Evolutionary conservation across 1,139 yeast genomes (phyloP), one percentile per base, ranked within the genome.

Genomic region (Trichomonascaceae sp.): DNA sequence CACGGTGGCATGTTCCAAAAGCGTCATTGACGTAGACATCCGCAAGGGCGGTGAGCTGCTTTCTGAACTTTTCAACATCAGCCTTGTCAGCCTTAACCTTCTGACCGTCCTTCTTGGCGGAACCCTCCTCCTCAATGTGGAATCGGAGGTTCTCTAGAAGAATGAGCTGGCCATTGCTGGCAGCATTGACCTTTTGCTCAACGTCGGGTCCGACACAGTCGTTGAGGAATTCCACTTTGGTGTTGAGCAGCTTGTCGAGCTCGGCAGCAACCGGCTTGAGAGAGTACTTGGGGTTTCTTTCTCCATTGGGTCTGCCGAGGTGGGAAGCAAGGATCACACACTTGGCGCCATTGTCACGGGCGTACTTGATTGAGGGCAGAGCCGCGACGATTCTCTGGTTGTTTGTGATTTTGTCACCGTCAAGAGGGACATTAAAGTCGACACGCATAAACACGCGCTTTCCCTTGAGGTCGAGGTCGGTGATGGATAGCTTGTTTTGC

Each of bases 321-420:
- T 87, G 97, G 42, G 96, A 85, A 44, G 96, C 96, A 53, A 87
- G 74, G 47, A 89, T 67, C 44, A 87, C 76, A 45, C 76, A 82
- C 71, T 80, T 81, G 57, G 97, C 94, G 55, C 79, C 74, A 38
- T 85, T 76, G 55, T 81, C 87, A 59, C 79, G 66, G 38, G 89
- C 96, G 59, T 85, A 85, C 66, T 87, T 66, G 68, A 87, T 87
- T 48, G 97, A 85, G 60, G 97, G 97, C 53, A 87, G 68, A 46
- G 97, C 97, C 59, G 96, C 97, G 51, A 84, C 96, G 59, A 87
- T 89, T 67, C 97, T 78, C 69, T 87, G 96, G 69, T 87, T 87
- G 76, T 89, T 87, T 70, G 97, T 89, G 72, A 87, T 89, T 59
- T 77, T 84, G 55, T 71, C 75, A 48, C 95, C 97, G 58, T 87